Conservation (phyloP, 1,284 basidiomycete genomes). For the Cryptococcus sp. region DNA sequence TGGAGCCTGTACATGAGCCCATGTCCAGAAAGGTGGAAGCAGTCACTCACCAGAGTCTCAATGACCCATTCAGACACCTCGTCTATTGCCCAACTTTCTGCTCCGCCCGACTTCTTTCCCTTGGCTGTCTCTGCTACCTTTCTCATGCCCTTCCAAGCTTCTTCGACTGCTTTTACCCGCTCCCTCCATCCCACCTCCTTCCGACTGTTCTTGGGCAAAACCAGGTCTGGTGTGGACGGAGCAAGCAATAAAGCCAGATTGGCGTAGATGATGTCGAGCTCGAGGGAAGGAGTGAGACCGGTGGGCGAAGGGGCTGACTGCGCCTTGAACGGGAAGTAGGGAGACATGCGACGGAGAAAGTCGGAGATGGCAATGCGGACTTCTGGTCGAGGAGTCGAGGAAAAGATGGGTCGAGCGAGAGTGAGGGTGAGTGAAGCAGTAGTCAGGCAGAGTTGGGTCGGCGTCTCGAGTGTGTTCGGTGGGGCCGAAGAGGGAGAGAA, state of each 20-base stretch:
- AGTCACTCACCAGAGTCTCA: constrained; percentile 53
- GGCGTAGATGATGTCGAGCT: constrained; percentile 57
- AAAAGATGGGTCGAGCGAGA: constrained; percentile 59
- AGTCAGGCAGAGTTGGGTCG: constrained; percentile 60
- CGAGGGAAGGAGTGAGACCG: constrained; percentile 42
- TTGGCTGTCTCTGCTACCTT: constrained; percentile 7
- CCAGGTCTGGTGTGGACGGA: constrained; percentile 18
- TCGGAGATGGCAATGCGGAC: constrained; percentile 22
- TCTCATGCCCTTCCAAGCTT: constrained; percentile 27
- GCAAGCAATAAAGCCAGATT: constrained; percentile 34
- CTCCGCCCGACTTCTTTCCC: constrained; percentile 10
- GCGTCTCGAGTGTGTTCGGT: constrained; percentile 37
- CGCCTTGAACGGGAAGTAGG: constrained; percentile 71
- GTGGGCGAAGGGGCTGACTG: constrained; percentile 4
- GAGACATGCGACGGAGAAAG: constrained; percentile 53
- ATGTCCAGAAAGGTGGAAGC: not conserved
- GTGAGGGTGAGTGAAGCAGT: constrained; percentile 59
- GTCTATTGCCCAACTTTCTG: constrained; percentile 30
- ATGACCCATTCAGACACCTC: constrained; percentile 60
- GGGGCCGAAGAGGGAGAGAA: constrained; percentile 55
- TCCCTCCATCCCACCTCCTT: constrained; percentile 22
- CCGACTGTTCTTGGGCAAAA: constrained; percentile 3
- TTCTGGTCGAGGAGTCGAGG: constrained; percentile 1
- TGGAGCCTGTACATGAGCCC: constrained; percentile 15
- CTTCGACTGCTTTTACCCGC: constrained; percentile 27